A percentile compares a stretch with the other conserved stretches of the same genome.
Conservation (phyloP, 805 yeast species). For the Suhomyces canberraensis region DNA sequence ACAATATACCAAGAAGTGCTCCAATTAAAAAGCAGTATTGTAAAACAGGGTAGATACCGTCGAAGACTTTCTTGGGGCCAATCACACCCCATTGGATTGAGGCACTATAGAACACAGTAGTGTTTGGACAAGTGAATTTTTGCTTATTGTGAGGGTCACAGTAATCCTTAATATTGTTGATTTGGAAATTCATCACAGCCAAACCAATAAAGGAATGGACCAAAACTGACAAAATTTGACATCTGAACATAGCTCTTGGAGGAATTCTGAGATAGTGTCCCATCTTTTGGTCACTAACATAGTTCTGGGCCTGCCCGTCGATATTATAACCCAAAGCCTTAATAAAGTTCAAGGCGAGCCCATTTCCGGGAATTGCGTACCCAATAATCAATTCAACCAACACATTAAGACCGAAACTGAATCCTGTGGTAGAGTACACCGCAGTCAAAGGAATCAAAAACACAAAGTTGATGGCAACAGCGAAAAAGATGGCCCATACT, state of each 20-base stretch:
- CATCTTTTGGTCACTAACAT: constrained; percentile 37
- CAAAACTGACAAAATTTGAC: constrained; percentile 21
- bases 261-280: constrained; percentile 24
- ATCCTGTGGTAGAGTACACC: constrained; percentile 47
- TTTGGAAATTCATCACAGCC: constrained; percentile 19
- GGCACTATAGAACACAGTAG: constrained; percentile 45
- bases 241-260: constrained; percentile 45
- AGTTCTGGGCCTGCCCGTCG: constrained; percentile 31
- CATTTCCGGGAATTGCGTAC: constrained; percentile 54
- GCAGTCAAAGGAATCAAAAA: constrained; percentile 51
- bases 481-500: constrained; percentile 57
- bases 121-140: constrained; percentile 28
- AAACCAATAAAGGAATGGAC: constrained; percentile 19
- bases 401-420: constrained; percentile 46
- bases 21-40: constrained; percentile 36
- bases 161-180: constrained; percentile 15
- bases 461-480: constrained; percentile 46
- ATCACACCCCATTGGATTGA: constrained; percentile 65
- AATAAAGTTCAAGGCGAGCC: constrained; percentile 49
- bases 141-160: constrained; percentile 19
- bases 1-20: constrained; percentile 21
- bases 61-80: constrained; percentile 28
- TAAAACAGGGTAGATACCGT: constrained; percentile 31
- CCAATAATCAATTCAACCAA: constrained; percentile 56
- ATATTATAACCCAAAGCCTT: constrained; percentile 39